Conservation (phyloP, 345 rosid species). For the Linum lewisii region DNA sequence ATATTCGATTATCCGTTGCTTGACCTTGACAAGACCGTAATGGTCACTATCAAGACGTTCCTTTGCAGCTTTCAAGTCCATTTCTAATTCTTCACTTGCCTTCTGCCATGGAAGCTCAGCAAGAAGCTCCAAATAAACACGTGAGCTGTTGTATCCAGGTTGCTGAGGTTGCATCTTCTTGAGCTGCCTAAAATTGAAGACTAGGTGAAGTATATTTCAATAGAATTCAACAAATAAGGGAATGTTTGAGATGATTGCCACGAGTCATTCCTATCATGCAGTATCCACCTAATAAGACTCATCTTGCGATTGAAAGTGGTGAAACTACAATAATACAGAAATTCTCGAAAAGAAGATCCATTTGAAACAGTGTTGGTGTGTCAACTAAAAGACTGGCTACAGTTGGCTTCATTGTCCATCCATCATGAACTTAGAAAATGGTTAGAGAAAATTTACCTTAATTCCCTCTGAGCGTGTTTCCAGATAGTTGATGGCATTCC, state of each 20-base stretch:
- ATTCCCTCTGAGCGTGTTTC: constrained; percentile 97
- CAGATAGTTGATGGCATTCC: constrained; percentile 93
- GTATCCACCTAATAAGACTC: too few relatives aligned
- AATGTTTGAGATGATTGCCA: too few relatives aligned
- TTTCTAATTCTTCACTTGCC: constrained; percentile 73
- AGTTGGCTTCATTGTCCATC: background rate
- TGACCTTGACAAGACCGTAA: constrained; percentile 81
- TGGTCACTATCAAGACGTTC: constrained; percentile 94
- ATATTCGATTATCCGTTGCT: constrained; percentile 95
- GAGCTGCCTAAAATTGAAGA: constrained; percentile 58
- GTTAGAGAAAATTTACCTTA: constrained; percentile 45
- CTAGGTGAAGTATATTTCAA: constrained; percentile 1
- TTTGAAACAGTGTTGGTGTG: background rate
- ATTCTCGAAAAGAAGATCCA: background rate
- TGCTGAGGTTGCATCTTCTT: constrained; percentile 99
- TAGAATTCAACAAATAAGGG: background rate
- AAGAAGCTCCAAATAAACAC: constrained; percentile 88
- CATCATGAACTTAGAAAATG: background rate
- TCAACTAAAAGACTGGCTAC: background rate
- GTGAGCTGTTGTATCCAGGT: constrained; percentile 97
- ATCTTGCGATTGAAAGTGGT: too few relatives aligned
- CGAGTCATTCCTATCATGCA: too few relatives aligned
- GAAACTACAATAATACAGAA: background rate
- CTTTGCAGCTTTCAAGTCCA: constrained; percentile 82
- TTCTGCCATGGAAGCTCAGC: constrained; percentile 98